Percentiles rank a stretch among this genome's conserved stretches.
Conservation (phyloP, 805 yeast species). For the Kodamaea kaohsiungensis region DNA sequence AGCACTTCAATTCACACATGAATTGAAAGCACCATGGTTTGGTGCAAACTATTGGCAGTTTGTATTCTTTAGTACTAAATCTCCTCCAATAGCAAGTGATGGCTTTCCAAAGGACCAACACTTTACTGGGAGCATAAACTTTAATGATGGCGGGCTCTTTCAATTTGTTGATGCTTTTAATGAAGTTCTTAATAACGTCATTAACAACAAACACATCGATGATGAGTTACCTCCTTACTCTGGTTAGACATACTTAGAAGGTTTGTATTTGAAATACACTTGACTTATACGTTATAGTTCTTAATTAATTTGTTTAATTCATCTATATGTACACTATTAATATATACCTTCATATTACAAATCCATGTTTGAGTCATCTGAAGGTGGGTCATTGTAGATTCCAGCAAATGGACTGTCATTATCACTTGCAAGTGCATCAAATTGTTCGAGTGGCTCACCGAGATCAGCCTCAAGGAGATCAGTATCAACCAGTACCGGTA, state of each 20-base stretch:
- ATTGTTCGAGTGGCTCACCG: constrained; percentile 4
- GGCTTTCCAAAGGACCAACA: constrained; percentile 41
- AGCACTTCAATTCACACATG: constrained; percentile 36
- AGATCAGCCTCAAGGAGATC: constrained; percentile 4
- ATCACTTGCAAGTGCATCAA: constrained; percentile 2
- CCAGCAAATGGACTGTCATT: constrained; percentile 4
- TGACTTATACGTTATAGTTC: neutral
- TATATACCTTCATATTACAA: neutral
- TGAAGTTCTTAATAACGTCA: constrained; percentile 31
- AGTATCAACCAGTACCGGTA: neutral
- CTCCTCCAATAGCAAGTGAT: constrained; percentile 37
- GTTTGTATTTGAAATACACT: neutral
- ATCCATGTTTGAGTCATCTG: constrained; percentile 1
- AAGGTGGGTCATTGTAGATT: constrained; percentile 5
- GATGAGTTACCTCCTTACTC: constrained; percentile 47
- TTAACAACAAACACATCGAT: constrained; percentile 41
- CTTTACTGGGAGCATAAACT: constrained; percentile 39
- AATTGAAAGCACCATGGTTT: constrained; percentile 52
- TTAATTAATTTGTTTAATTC: neutral
- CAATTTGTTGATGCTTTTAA: constrained; percentile 39
- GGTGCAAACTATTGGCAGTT: constrained; percentile 53
- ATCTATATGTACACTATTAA: constrained; percentile 1
- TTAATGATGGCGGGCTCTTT: constrained; percentile 51
- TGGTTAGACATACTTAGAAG: neutral
- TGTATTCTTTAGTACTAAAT: constrained; percentile 34